These are phyloP conservation scores for Garcileccinum viscosum DNA, from an alignment of 1,284 basidiomycete genomes.

Conservation along the genomic window DNA sequence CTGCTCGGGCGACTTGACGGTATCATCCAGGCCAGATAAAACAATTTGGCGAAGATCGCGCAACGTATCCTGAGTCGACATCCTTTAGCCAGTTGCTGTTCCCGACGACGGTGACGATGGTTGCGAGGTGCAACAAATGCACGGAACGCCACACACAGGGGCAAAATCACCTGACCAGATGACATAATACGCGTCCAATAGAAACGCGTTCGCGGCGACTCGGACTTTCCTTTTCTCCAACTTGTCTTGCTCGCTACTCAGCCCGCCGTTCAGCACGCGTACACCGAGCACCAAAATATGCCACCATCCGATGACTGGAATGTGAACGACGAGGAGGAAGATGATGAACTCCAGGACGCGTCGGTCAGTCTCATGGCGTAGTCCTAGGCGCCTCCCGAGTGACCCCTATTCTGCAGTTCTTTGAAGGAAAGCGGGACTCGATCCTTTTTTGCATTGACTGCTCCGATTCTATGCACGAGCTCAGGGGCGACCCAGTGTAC, in stretches of 20 bases:
- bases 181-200: conserved; percentile 32
- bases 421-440: conserved; percentile 80
- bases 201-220: background rate
- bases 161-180: conserved; percentile 27
- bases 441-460: conserved; percentile 95
- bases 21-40: conserved; percentile 41
- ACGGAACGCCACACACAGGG: conserved; percentile 1
- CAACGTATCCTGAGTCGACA: conserved; percentile 32
- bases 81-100: conserved; percentile 9
- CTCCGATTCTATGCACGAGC: conserved; percentile 85
- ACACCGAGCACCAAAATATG: conserved; percentile 40
- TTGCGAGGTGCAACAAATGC: no score
- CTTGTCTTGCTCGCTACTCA: background rate
- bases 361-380: conserved; percentile 48
- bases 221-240: conserved; percentile 9
- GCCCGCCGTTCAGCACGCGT: background rate
- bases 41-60: conserved; percentile 51
- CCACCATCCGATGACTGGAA: conserved; percentile 78
- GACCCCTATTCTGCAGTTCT: conserved; percentile 54
- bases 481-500: conserved; percentile 66
- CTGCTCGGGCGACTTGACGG: conserved; percentile 42
- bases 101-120: no score
- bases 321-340: conserved; percentile 74
- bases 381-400: background rate
- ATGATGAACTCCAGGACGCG: conserved; percentile 75